Evolutionary conservation across 441 rosid genomes (phyloP).

Genomic region (Euphorbia celastroides): DNA sequence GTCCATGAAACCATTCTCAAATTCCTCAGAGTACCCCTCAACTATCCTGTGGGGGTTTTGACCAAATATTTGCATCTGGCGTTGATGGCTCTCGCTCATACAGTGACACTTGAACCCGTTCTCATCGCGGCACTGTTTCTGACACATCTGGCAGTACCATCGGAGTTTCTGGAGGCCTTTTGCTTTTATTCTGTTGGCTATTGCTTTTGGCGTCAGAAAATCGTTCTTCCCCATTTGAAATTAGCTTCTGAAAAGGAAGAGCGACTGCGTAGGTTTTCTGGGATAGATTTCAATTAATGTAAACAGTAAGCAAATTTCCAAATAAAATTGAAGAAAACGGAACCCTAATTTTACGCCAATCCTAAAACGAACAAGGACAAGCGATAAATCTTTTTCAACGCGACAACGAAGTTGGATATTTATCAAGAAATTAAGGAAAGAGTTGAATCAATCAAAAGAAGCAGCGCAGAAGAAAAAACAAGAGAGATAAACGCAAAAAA

Average conservation of each 20-base stretch:
- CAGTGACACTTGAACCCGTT: constrained; percentile 98
- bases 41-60: constrained; percentile 68
- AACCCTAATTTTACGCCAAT: too few species aligned
- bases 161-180: constrained; percentile 95
- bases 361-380: too few species aligned
- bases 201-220: constrained; percentile 78
- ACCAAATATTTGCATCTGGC: constrained; percentile 90
- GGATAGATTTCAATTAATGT: background rate
- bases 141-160: constrained; percentile 99
- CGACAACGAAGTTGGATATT: too few species aligned
- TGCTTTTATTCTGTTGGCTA: constrained; percentile 83
- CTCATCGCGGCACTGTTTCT: constrained; percentile 96
- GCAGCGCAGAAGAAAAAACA: too few species aligned
- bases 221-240: constrained; percentile 68
- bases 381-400: too few species aligned
- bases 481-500: too few species aligned
- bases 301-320: background rate
- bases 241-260: background rate
- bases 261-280: background rate
- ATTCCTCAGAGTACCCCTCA: constrained; percentile 85
- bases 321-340: too few species aligned
- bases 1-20: constrained; percentile 65
- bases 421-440: too few species aligned
- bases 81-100: constrained; percentile 94
- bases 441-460: too few species aligned